phyloP scores from a whole-genome alignment of 169 alveolate genomes.

The Plasmodium ovale region DNA sequence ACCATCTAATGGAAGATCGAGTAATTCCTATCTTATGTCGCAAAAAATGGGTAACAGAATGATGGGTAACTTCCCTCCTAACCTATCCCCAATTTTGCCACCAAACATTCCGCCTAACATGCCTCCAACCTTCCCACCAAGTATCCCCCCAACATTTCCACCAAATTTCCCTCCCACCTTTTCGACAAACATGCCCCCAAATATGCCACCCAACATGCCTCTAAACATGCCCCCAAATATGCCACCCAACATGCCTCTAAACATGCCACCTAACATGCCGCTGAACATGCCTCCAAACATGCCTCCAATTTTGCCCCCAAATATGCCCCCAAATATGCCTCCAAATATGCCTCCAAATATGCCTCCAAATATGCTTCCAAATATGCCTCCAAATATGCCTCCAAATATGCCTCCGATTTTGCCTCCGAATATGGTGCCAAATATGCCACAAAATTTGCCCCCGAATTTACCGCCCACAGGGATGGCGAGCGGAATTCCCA shows the following conservation, averaged over 20 bases:
- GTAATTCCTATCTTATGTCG: slow-evolving; percentile 19
- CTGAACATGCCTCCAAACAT: slow-evolving; percentile 10
- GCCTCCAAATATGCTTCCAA: slow-evolving; percentile 43
- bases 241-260: slow-evolving; percentile 33
- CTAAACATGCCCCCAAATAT: slow-evolving; percentile 66
- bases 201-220: slow-evolving; percentile 79
- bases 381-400: slow-evolving; percentile 27
- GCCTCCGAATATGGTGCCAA: slow-evolving; percentile 79
- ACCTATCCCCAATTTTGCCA: slow-evolving; percentile 1
- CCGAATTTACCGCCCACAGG: slow-evolving; percentile 41
- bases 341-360: slow-evolving; percentile 21
- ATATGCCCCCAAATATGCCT: slow-evolving; percentile 40
- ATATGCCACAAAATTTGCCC: slow-evolving; percentile 34
- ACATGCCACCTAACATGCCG: slow-evolving; percentile 45
- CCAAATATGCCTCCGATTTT: slow-evolving; percentile 76
- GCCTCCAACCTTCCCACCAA: slow-evolving; percentile 42
- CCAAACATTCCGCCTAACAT: slow-evolving; percentile 36
- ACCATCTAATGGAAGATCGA: slow-evolving; percentile 12
- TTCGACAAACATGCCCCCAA: slow-evolving; percentile 65
- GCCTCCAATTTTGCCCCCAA: slow-evolving; percentile 30
- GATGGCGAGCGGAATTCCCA: neutral
- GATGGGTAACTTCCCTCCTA: slow-evolving; percentile 1
- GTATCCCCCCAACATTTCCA: slow-evolving; percentile 43
- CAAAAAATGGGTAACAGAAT: slow-evolving; percentile 38
- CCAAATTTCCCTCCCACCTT: slow-evolving; percentile 66